Percentiles rank a stretch among this genome's conserved stretches.
phyloP scores from a whole-genome alignment of 2,329 filamentous ascomycete species.

The Dactylonectria macrodidyma region DNA sequence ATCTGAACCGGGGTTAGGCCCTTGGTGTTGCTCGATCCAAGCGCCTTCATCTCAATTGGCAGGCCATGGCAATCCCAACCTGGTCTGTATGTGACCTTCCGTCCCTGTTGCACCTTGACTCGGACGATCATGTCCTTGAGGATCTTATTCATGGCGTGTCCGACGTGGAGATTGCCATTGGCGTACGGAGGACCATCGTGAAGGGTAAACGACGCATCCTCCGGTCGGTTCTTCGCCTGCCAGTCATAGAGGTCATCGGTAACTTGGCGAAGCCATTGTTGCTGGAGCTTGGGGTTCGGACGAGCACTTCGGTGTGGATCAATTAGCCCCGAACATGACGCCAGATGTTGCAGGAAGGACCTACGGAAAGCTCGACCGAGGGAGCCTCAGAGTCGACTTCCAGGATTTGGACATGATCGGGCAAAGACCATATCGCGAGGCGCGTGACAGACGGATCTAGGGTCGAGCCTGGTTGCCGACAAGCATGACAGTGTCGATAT shows the following conservation, averaged over 20 bases:
- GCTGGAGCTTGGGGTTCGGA: conserved; percentile 64
- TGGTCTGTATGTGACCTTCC: conserved; percentile 83
- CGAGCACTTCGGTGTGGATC: conserved; percentile 60
- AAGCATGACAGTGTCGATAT: conserved; percentile 7
- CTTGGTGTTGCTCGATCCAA: conserved; percentile 69
- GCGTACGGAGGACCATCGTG: conserved; percentile 98
- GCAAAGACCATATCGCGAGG: conserved; percentile 48
- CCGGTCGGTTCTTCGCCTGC: conserved; percentile 75
- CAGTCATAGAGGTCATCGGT: conserved; percentile 92
- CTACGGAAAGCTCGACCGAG: conserved; percentile 81
- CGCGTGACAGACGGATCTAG: conserved; percentile 7
- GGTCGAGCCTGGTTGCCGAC: conserved; percentile 22
- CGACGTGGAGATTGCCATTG: conserved; percentile 91
- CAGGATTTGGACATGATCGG: conserved; percentile 71
- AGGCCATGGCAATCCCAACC: conserved; percentile 99
- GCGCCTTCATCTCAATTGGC: conserved; percentile 95
- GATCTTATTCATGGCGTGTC: conserved; percentile 97
- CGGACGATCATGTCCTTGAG: conserved; percentile 94
- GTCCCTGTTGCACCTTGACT: conserved; percentile 81
- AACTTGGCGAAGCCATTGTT: conserved; percentile 79
- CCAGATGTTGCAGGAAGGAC: conserved; percentile 40
- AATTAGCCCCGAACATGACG: conserved; percentile 35
- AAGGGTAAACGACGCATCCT: conserved; percentile 78
- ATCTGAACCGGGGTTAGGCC: conserved; percentile 70
- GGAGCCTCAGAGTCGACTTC: conserved; percentile 82